Conservation (phyloP, 2,329 filamentous ascomycete species). For the Aureobasidium sp. region DNA sequence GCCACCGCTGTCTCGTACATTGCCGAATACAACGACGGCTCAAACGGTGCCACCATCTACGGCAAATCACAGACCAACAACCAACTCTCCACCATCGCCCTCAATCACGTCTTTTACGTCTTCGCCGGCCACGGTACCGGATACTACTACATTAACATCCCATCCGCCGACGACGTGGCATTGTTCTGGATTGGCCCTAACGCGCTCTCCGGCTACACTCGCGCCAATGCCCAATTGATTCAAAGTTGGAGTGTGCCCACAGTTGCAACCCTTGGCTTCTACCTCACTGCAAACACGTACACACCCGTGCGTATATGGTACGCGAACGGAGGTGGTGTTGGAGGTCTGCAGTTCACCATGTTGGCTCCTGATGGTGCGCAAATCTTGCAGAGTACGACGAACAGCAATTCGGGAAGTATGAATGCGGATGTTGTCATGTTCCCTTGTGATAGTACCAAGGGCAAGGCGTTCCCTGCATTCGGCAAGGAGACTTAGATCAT, state of each 20-base stretch:
- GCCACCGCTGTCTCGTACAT: slow-evolving; percentile 8
- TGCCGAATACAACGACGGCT: neutral
- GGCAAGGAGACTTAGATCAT: slow-evolving; percentile 6
- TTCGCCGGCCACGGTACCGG: slow-evolving; percentile 17
- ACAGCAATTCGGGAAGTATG: neutral
- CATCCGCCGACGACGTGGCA: slow-evolving; percentile 20
- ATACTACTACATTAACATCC: slow-evolving; percentile 21
- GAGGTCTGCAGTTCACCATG: slow-evolving; percentile 8
- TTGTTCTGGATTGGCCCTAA: slow-evolving; percentile 22
- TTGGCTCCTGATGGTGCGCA: slow-evolving; percentile 4
- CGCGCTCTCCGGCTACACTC: slow-evolving; percentile 20
- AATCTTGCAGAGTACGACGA: neutral
- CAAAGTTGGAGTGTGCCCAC: neutral
- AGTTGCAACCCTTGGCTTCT: neutral
- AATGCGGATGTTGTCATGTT: slow-evolving; percentile 6
- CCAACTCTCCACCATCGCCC: neutral
- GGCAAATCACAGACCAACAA: neutral
- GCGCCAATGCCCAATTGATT: slow-evolving; percentile 17
- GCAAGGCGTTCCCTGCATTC: slow-evolving; percentile 10
- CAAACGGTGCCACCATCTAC: neutral
- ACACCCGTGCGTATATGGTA: slow-evolving; percentile 4
- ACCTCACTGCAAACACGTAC: slow-evolving; percentile 12
- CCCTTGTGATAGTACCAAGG: slow-evolving; percentile 4
- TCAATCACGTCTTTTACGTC: slow-evolving; percentile 15
- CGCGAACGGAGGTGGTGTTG: slow-evolving; percentile 8